phyloP scores from a whole-genome alignment of 306 rosid genomes.

The Glycine soja region DNA sequence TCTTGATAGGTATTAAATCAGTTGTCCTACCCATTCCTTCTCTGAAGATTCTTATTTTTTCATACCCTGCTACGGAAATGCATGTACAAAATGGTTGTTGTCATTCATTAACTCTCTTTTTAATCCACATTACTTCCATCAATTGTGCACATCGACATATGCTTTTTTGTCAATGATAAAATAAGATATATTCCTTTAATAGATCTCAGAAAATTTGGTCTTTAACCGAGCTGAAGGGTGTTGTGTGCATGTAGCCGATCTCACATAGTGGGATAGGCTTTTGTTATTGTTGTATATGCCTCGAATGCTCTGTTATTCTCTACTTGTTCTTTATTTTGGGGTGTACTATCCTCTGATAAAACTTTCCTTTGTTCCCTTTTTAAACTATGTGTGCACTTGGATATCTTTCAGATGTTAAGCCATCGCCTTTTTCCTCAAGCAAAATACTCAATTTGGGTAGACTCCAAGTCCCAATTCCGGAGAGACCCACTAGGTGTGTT shows the following conservation, averaged over 20 bases:
- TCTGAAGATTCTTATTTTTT: not conserved
- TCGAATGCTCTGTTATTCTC: conserved; percentile 2
- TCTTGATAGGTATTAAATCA: too few relatives aligned
- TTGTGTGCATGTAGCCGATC: not conserved
- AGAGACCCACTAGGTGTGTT: conserved; percentile 96
- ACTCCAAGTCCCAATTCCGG: conserved; percentile 94
- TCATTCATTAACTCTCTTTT: conserved; percentile 20
- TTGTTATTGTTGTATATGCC: not conserved
- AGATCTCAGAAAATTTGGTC: not conserved
- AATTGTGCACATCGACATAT: not conserved
- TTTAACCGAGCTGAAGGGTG: not conserved
- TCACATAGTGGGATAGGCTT: not conserved
- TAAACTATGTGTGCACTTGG: conserved; percentile 38
- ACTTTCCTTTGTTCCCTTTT: conserved; percentile 18
- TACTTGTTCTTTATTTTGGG: not conserved
- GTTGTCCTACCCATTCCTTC: too few relatives aligned
- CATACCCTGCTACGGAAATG: not conserved
- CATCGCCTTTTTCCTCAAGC: conserved; percentile 95
- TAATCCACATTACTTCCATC: not conserved
- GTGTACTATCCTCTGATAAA: not conserved
- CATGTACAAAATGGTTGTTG: conserved; percentile 19
- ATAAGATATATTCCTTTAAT: not conserved
- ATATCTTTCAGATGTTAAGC: conserved; percentile 77
- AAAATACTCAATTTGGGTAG: conserved; percentile 96
- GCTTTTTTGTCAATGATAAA: conserved; percentile 29